phyloP scores from a whole-genome alignment of 768 basidiomycete genomes.

The Russula brevipes region DNA sequence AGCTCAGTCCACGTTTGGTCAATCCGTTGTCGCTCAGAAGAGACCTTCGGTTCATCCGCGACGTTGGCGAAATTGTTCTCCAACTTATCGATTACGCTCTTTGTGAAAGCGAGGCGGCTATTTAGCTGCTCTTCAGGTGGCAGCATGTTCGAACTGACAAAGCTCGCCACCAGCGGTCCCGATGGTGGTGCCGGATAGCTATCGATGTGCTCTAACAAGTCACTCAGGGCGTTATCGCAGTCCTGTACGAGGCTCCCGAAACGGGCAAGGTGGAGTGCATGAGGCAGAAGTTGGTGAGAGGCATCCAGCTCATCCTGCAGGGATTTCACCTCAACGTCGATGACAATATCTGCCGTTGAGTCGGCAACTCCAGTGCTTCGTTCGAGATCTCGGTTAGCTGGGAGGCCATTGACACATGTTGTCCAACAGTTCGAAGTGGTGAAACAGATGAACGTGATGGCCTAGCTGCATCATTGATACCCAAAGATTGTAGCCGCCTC shows the following conservation, averaged over 20 bases:
- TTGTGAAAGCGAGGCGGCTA: constrained; percentile 61
- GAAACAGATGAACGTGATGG: constrained; percentile 35
- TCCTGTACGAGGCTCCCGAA: constrained; percentile 44
- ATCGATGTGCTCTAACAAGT: constrained; percentile 80
- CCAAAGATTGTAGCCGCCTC: constrained; percentile 56
- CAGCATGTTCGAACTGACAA: constrained; percentile 37
- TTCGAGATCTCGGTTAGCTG: constrained; percentile 43
- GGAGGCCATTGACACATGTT: constrained; percentile 43
- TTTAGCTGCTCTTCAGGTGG: constrained; percentile 64
- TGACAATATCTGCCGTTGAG: constrained; percentile 35
- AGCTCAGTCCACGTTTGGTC: constrained; percentile 78
- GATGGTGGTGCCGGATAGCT: constrained; percentile 65
- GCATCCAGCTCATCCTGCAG: constrained; percentile 54
- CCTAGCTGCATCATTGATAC: constrained; percentile 49
- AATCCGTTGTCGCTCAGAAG: constrained; percentile 57
- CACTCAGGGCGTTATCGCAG: constrained; percentile 77
- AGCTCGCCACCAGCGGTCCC: constrained; percentile 47
- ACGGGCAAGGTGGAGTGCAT: constrained; percentile 50
- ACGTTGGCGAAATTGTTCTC: constrained; percentile 39
- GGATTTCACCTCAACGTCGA: constrained; percentile 58
- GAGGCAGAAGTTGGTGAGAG: constrained; percentile 45
- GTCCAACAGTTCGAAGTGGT: constrained; percentile 49
- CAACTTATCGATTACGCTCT: constrained; percentile 45
- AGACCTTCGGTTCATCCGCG: constrained; percentile 54
- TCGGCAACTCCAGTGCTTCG: constrained; percentile 46